Evolutionary conservation across 2,329 filamentous ascomycete genomes (phyloP), one percentile per base, ranked within the genome.

Genomic region (Xylariaceae sp.): DNA sequence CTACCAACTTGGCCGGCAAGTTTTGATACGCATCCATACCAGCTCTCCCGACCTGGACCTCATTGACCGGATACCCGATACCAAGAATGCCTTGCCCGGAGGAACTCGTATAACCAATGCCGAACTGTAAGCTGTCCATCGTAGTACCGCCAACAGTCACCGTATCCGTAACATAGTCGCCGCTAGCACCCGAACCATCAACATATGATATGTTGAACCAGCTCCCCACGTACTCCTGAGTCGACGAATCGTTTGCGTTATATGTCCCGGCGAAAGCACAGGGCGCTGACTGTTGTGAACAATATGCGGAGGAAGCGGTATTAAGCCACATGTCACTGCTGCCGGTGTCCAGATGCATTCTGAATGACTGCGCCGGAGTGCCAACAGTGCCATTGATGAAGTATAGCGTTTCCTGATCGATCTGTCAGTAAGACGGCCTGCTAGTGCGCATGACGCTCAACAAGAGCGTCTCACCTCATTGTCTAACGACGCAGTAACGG

Each of bases 161-260:
- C 0, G 70, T 81, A 52, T 95, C 89, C 4, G 73, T 78, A 3
- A 77, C 84, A 55, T 94, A 94, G 58, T 92, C 83, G 21, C 89
- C 88, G 1, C 63, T 56, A 1, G 87, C 83, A 5, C 78, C 77
- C 0, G 83, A 83, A 29, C 84, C 84, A 58, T 94, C 88, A 25
- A 83, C 81, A 46, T 94, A 94, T 2, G 79, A 78, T 43, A 94
- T 94, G 61, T 90, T 89, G 65, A 95, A 94, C 39, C 77, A 68
- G 51, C 74, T 78, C 42, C 77, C 79, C 35, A 94, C 59, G 52
- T 80, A 87, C 21, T 69, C 51, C 58, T 89, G 90, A 2, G 86
- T 84, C 2, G 83, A 86, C 0, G 87, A 94, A 1, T 67, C 59
- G 53, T 83, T 81, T 25, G 83, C 71, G 27, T 61, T 56, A 57